Conservation (phyloP, 202 grass and related monocot genomes). For the Dendrocalamus latiflorus region DNA sequence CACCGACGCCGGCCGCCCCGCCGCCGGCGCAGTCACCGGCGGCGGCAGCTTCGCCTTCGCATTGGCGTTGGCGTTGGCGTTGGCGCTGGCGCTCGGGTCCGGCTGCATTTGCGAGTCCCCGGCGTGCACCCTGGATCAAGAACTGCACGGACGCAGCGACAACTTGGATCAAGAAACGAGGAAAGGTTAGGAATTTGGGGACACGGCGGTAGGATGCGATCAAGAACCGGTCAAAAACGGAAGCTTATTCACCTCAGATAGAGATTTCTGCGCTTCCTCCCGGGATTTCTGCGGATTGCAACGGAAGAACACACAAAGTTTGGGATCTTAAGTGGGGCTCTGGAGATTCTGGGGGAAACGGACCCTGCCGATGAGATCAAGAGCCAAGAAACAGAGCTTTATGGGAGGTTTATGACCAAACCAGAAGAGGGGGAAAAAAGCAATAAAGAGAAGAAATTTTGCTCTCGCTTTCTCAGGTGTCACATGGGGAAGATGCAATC, state of each 20-base stretch:
- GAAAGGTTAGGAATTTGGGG: conserved; percentile 6
- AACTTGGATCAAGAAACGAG: conserved; percentile 18
- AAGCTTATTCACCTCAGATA: conserved; percentile 17
- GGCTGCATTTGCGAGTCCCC: conserved; percentile 43
- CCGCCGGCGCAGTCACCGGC: conserved; percentile 7
- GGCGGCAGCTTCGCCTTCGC: conserved; percentile 30
- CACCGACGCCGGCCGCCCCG: conserved; percentile 59
- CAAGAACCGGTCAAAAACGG: conserved; percentile 36
- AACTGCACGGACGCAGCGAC: background rate
- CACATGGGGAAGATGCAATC: no score
- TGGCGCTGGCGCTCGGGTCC: conserved; percentile 34
- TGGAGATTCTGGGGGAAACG: no score
- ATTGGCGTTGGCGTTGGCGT: conserved; percentile 21
- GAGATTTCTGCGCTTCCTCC: background rate
- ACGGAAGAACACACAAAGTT: conserved; percentile 5
- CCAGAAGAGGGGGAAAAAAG: no score
- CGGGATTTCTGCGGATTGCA: conserved; percentile 2
- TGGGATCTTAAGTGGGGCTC: conserved; percentile 15
- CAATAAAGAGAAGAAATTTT: no score
- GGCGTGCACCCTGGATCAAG: conserved; percentile 24
- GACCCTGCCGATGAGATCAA: no score
- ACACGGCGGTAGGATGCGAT: background rate
- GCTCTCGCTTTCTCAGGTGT: no score
- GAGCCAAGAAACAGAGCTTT: no score
- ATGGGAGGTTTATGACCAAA: no score